Base-by-base conservation (phyloP, 225 moss, liverwort and hornwort genomes). In the Physcomitrellopsis africana region DNA sequence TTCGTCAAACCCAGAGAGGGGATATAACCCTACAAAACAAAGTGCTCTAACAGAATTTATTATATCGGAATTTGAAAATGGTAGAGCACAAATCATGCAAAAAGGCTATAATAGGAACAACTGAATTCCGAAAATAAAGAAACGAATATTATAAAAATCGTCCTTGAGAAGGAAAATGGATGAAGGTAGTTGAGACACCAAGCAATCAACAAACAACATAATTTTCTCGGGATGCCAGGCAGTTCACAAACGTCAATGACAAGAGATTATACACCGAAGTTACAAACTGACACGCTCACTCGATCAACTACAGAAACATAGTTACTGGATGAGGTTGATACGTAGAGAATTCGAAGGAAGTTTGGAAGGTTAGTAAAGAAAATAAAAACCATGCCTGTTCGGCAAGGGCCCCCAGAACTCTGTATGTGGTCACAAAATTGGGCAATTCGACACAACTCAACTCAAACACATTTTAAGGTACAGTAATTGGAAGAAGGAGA, bases 231-330 rank as follows among this genome's bases (percentile, higher is more conserved):
- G 32, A 22, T 15, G 20, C 63, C 62, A 20, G 22, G 22, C 72
- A 73, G 37, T n/a, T 37, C 51, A 63, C 10, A 61, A 51, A 48
- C 26, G 32, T 37, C 32, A 37, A 37, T 37, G 7, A 55, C n/a
- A 18, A 19, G 54, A 19, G 19, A 55, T 55, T 41, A 72, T 32
- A 79, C 51, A 16, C 14, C 32, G 7, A 37, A 67, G 46, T 29
- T 57, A 58, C 68, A 47, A 68, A 63, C 79, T 53, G 18, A 67
- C 72, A 49, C 49, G 17, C 58, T 48, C 62, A 56, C 57, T 45
- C 68, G 64, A 76, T 42, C 54, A 17, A 46, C 2, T 16, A 55
- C 17, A 8, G 18, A 72, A 51, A 72, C 59, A 53, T 18, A n/a
- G 5, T 52, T 44, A 6, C 17, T 44, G 47, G 58, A 37, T 51